These are phyloP conservation scores for Magnaporthiopsis poae DNA, from an alignment of 2,329 filamentous ascomycete species.

Conservation along the genomic window DNA sequence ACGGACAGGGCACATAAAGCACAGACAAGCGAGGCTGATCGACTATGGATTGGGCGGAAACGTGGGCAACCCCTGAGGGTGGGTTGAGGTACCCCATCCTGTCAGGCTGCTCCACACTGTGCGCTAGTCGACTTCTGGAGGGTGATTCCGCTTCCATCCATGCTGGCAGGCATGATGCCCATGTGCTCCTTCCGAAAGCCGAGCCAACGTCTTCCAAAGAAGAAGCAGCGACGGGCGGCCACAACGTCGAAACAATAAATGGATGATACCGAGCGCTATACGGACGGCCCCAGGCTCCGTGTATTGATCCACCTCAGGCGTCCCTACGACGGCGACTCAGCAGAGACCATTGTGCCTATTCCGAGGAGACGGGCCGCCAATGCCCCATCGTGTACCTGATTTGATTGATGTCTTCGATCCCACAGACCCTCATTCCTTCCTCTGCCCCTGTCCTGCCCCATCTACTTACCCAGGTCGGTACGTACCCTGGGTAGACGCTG, in stretches of 20 bases:
- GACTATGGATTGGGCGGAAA: not conserved
- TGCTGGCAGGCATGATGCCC: no score
- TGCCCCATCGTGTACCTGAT: not conserved
- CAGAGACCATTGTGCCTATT: not conserved
- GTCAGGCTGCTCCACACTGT: not conserved
- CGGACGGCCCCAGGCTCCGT: no score
- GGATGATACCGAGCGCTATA: no score
- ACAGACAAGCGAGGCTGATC: not conserved
- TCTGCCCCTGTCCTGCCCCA: not conserved
- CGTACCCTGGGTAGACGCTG: no score
- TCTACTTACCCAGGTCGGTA: not conserved
- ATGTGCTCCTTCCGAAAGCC: not conserved
- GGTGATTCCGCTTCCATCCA: not conserved
- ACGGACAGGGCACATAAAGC: no score
- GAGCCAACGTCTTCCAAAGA: not conserved
- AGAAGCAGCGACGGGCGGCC: no score
- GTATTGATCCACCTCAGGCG: not conserved
- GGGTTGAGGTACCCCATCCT: not conserved
- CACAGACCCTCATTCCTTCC: not conserved
- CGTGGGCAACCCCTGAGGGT: not conserved
- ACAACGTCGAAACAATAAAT: no score
- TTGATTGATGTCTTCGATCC: not conserved
- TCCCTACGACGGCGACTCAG: not conserved
- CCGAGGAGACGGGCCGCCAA: not conserved
- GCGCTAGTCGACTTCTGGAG: not conserved